Evolutionary conservation across 2,329 filamentous ascomycete genomes (phyloP).

Genomic region (Ophiostoma piceae): DNA sequence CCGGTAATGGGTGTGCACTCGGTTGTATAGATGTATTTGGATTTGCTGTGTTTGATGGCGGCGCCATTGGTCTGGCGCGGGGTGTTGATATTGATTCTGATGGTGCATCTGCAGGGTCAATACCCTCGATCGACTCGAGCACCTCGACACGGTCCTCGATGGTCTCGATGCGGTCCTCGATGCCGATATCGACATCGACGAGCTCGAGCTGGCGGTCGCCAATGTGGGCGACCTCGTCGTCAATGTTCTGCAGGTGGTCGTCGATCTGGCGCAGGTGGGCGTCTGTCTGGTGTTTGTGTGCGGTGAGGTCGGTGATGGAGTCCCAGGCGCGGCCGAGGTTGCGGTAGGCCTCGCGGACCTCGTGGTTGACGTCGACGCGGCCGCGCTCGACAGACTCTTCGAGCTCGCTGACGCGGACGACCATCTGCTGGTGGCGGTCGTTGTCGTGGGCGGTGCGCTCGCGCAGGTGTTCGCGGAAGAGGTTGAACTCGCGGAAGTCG

Average conservation of each 20-base stretch:
- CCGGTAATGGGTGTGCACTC: background rate
- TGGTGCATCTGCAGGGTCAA: background rate
- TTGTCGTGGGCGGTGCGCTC: slow-evolving; percentile 30
- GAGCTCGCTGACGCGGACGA: slow-evolving; percentile 45
- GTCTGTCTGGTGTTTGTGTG: slow-evolving; percentile 36
- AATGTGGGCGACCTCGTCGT: slow-evolving; percentile 42
- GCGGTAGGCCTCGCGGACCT: slow-evolving; percentile 51
- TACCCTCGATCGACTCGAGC: slow-evolving; percentile 26
- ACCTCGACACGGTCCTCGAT: slow-evolving; percentile 40
- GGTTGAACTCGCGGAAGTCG: slow-evolving; percentile 27
- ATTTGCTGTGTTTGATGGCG: background rate
- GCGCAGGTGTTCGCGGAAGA: slow-evolving; percentile 25
- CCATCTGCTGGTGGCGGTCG: slow-evolving; percentile 36
- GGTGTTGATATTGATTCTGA: background rate
- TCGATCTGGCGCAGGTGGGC: slow-evolving; percentile 39
- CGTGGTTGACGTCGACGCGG: slow-evolving; percentile 46
- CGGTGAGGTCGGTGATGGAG: slow-evolving; percentile 44
- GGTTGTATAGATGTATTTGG: background rate
- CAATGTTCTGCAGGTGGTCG: slow-evolving; percentile 39
- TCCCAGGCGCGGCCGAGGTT: slow-evolving; percentile 53
- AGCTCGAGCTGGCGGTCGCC: slow-evolving; percentile 47
- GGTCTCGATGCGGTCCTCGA: slow-evolving; percentile 50
- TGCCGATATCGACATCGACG: slow-evolving; percentile 45
- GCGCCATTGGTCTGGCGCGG: background rate
- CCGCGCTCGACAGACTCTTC: slow-evolving; percentile 52